Base-by-base conservation (phyloP, 768 basidiomycete genomes). In the Leccinellum luteum region DNA sequence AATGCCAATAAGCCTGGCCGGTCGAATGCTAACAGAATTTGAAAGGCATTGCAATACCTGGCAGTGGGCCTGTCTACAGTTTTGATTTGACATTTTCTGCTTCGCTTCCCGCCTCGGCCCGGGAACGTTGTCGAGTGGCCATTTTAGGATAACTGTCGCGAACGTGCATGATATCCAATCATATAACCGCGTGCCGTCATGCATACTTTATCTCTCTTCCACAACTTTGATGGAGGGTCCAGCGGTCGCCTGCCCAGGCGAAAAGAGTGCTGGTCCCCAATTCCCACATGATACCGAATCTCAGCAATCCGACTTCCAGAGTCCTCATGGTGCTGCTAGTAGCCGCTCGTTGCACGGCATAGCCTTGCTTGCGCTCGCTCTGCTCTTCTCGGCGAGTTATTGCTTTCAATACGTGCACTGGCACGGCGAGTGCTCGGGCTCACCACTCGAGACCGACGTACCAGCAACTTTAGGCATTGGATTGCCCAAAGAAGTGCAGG, bases 401-500 rank as follows among this genome's bases (percentile, higher is more conserved):
- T 43, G 10, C 5, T 63, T 60, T 14, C 61, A 44, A 13, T 55
- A 55, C 52, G 54, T 49, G 15, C 54, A 51, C 23, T 60, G 62
- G 62, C 21, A 38, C 6, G 28, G 45, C 9, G 31, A 35, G 51
- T 52, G 47, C 48, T 48, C 30, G 35, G 12, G 45, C 23, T n/a
- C 60, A 3, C 23, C 52, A 4, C 48, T 43, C 14, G 35, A 48
- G 30, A 17, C 35, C 32, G n/a, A 48, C 4, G 27, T 49, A n/a
- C 30, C 45, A 3, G n/a, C 27, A 12, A 43, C 41, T 19, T 12
- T 6, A 7, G 48, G 45, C 4, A 1, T 58, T 21, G 56, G 52
- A 14, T 28, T 71, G 19, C 62, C 67, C 31, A 59, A 65, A 60
- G 58, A 61, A 13, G 52, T 75, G 12, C 61, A 70, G 10, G 71